phyloP scores from a whole-genome alignment of 768 basidiomycete species.

The Trichaptum fuscoviolaceum region DNA sequence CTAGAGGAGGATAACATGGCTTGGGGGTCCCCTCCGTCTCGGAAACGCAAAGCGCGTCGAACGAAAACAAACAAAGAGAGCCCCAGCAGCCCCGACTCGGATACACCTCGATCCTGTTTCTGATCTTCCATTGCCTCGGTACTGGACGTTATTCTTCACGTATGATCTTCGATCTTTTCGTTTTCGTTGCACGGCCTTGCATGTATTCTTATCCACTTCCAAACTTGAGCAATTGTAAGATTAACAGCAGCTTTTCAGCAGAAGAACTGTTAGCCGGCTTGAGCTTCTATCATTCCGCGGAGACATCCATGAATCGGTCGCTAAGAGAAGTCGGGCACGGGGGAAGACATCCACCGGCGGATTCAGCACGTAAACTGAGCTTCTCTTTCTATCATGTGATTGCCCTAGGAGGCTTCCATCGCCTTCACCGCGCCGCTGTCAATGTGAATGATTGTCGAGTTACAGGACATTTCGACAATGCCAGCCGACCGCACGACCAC shows the following conservation, averaged over 20 bases:
- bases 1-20: slow-evolving; percentile 15
- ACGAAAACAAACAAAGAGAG: not conserved
- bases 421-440: not conserved
- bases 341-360: not conserved
- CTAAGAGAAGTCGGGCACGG: not conserved
- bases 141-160: not conserved
- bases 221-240: not conserved
- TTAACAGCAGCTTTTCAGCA: not conserved
- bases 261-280: not conserved
- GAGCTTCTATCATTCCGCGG: not conserved
- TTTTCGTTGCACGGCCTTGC: not conserved
- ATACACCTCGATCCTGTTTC: not conserved
- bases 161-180: not conserved
- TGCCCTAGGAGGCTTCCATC: not conserved
- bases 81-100: not conserved
- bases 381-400: not conserved
- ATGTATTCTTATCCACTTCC: not conserved
- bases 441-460: not conserved
- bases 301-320: not conserved
- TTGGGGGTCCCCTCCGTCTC: slow-evolving; percentile 10
- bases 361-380: not conserved
- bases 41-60: not conserved
- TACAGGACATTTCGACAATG: not conserved
- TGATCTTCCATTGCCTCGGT: not conserved
- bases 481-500: not conserved